Percentiles rank a stretch among this genome's conserved stretches.
Evolutionary conservation across 192 early-diverging fungal genomes (phyloP).

Genomic region (Backusella macrospora): DNA sequence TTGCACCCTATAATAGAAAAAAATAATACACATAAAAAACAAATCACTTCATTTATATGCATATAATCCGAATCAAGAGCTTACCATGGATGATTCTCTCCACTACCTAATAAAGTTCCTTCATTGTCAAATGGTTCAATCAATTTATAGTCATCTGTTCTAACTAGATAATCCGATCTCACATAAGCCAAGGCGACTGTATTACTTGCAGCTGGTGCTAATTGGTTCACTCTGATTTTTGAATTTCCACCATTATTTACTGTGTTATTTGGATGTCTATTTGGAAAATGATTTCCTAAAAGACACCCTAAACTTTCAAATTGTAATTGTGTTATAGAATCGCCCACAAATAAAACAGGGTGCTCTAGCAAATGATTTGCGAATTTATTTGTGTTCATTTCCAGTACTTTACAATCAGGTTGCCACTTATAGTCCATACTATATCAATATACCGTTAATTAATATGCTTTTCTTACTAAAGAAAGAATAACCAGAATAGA

Average conservation of each 20-base stretch:
- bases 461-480: neutral
- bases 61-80: neutral
- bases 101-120: constrained; percentile 26
- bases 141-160: constrained; percentile 35
- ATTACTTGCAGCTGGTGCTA: neutral
- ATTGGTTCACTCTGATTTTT: constrained; percentile 14
- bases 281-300: constrained; percentile 27
- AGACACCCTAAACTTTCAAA: constrained; percentile 35
- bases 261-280: neutral
- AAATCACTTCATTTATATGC: neutral
- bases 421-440: constrained; percentile 39
- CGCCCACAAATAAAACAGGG: constrained; percentile 39
- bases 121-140: constrained; percentile 28
- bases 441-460: neutral
- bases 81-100: constrained; percentile 41
- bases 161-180: constrained; percentile 35
- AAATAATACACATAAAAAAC: neutral
- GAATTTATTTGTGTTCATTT: constrained; percentile 22
- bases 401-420: constrained; percentile 29
- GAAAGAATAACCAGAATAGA: too few species aligned
- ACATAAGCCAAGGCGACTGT: constrained; percentile 25
- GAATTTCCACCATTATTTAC: constrained; percentile 14
- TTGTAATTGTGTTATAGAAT: constrained; percentile 41
- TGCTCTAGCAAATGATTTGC: constrained; percentile 33
- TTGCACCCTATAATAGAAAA: constrained; percentile 35